Conservation (phyloP, 768 basidiomycete species). For the Hygrophorus pudorinus region DNA sequence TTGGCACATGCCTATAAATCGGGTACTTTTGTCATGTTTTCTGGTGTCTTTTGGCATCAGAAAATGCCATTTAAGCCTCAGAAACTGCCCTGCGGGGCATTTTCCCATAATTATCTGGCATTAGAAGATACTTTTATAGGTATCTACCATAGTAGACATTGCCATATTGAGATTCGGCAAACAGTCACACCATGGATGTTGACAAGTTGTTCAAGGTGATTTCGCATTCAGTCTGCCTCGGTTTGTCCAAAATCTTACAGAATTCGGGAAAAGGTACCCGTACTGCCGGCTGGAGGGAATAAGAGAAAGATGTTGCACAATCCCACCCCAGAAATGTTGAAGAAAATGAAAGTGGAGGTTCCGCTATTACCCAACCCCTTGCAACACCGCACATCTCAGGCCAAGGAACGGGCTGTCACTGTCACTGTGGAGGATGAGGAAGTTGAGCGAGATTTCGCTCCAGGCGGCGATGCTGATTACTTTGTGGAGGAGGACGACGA, state of each 20-base stretch:
- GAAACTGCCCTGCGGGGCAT: no score
- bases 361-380: slow-evolving; percentile 8
- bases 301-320: slow-evolving; percentile 72
- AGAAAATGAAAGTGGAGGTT: slow-evolving; percentile 59
- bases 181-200: slow-evolving; percentile 21
- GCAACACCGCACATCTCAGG: background rate
- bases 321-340: slow-evolving; percentile 74
- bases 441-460: slow-evolving; percentile 57
- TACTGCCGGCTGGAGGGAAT: slow-evolving; percentile 49
- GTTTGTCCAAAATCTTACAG: slow-evolving; percentile 1
- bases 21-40: no score
- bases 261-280: slow-evolving; percentile 41
- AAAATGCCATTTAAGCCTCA: no score
- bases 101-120: no score
- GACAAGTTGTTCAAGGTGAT: slow-evolving; percentile 43
- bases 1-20: no score
- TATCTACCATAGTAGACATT: no score
- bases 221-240: background rate
- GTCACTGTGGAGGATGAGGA: slow-evolving; percentile 57
- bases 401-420: slow-evolving; percentile 27
- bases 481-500: slow-evolving; percentile 88
- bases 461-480: slow-evolving; percentile 85
- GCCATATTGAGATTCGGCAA: background rate
- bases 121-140: no score
- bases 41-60: no score